A percentile compares a stretch with the other conserved stretches of the same genome.
Evolutionary conservation across 148 eudicot genomes (phyloP).

Genomic region (Polygonum aviculare): DNA sequence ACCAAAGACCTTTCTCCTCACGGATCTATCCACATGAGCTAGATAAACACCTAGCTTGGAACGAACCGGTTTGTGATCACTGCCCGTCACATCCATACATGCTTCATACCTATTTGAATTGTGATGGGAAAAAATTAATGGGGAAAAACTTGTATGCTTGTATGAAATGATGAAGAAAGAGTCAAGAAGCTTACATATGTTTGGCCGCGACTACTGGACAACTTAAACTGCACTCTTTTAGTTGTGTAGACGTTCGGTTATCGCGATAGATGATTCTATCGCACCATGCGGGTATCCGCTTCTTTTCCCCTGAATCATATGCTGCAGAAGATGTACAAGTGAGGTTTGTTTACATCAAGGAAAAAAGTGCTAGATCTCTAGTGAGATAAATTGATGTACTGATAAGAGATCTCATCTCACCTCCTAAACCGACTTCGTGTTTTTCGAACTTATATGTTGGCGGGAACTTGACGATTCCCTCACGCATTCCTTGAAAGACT

Average conservation of each 20-base stretch:
- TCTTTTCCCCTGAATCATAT: conserved; percentile 98
- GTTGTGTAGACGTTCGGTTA: conserved; percentile 35
- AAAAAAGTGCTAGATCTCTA: not conserved
- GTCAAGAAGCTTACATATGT: conserved; percentile 44
- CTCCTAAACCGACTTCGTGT: conserved; percentile 87
- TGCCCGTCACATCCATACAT: conserved; percentile 87
- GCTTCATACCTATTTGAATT: conserved; percentile 63
- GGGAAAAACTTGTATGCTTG: not conserved
- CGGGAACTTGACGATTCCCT: conserved; percentile 83
- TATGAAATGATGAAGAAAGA: not conserved
- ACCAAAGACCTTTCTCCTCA: conserved; percentile 81
- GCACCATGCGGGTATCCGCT: conserved; percentile 99
- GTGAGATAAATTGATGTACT: not conserved
- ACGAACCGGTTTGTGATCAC: conserved; percentile 95
- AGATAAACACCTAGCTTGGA: conserved; percentile 68
- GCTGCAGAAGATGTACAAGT: conserved; percentile 26
- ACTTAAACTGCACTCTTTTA: conserved; percentile 61
- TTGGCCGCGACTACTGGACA: conserved; percentile 71
- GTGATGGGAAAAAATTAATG: not conserved
- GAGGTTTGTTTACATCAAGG: not conserved
- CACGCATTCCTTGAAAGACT: conserved; percentile 98
- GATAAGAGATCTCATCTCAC: conserved; percentile 25
- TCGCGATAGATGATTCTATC: conserved; percentile 87
- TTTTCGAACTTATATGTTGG: conserved; percentile 95
- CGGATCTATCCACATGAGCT: conserved; percentile 84